These are phyloP conservation scores for Herpetomonas tarakana DNA, from an alignment of 208 protist genomes.

Conservation along the genomic window DNA sequence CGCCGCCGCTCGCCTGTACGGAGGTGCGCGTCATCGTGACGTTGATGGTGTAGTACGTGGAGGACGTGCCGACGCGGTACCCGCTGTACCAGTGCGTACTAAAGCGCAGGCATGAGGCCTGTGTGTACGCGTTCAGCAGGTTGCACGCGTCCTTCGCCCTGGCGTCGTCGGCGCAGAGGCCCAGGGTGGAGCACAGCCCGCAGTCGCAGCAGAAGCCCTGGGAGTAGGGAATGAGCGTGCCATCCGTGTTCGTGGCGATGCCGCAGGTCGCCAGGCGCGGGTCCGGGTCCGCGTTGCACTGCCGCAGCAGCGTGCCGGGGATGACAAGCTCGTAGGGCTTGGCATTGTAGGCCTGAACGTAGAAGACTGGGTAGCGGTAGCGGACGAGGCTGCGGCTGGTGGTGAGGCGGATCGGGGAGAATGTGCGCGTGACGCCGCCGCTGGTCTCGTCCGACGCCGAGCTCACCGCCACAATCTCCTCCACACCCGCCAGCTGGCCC, in stretches of 20 bases:
- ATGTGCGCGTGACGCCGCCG: conserved; percentile 26
- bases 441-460: conserved; percentile 41
- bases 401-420: conserved; percentile 59
- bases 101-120: conserved; percentile 84
- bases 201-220: conserved; percentile 88
- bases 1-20: not conserved
- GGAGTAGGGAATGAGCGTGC: conserved; percentile 62
- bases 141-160: conserved; percentile 60
- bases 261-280: conserved; percentile 65
- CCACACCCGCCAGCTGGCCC: conserved; percentile 46
- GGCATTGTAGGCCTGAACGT: conserved; percentile 80
- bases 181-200: conserved; percentile 53
- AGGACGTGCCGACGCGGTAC: conserved; percentile 62
- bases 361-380: conserved; percentile 83
- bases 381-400: conserved; percentile 54
- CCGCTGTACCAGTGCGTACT: conserved; percentile 73
- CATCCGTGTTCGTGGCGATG: conserved; percentile 28
- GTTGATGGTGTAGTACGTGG: conserved; percentile 60
- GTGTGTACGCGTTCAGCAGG: conserved; percentile 43
- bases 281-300: conserved; percentile 59
- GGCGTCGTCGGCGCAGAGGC: conserved; percentile 49
- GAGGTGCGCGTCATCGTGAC: conserved; percentile 35
- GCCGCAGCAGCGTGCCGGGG: conserved; percentile 31
- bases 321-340: conserved; percentile 78
- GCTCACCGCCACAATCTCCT: conserved; percentile 61